These are phyloP conservation scores for Yamadazyma kanchanaburiensis DNA, from an alignment of 1,139 yeast genomes.

Conservation along the genomic window DNA sequence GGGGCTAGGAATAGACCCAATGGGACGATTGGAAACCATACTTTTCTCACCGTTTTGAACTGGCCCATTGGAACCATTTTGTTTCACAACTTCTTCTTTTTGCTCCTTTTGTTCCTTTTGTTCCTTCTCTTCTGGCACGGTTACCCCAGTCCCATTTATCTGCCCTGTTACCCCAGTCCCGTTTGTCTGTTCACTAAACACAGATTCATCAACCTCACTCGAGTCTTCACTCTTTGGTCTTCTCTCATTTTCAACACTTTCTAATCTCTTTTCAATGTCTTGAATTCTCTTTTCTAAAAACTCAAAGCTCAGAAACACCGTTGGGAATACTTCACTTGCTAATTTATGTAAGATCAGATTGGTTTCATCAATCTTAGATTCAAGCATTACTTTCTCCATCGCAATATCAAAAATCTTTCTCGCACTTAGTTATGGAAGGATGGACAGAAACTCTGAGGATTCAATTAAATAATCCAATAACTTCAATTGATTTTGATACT, in stretches of 20 bases:
- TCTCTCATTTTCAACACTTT: background rate
- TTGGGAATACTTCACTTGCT: constrained; percentile 13
- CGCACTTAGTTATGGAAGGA: constrained; percentile 44
- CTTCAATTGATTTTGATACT: constrained; percentile 61
- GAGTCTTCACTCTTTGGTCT: background rate
- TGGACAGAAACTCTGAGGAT: constrained; percentile 33
- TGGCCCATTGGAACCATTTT: too few relatives aligned
- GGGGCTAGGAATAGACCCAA: too few relatives aligned
- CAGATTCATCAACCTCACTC: background rate
- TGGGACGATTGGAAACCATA: too few relatives aligned
- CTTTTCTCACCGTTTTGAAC: too few relatives aligned
- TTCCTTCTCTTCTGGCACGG: background rate
- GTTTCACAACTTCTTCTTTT: too few relatives aligned
- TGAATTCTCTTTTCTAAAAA: constrained; percentile 9
- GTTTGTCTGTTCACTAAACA: background rate
- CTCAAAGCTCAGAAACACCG: constrained; percentile 11
- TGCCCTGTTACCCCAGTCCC: background rate
- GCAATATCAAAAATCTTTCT: too few relatives aligned
- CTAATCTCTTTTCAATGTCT: constrained; percentile 8
- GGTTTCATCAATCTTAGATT: constrained; percentile 15
- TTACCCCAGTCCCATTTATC: background rate
- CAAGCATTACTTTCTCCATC: too few relatives aligned
- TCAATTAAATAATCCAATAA: constrained; percentile 11
- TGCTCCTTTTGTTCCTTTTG: background rate
- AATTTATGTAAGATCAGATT: constrained; percentile 10